A percentile compares a stretch with the other conserved stretches of the same genome.
phyloP scores from a whole-genome alignment of 192 early-diverging fungal species.

The Paraglomus occultum region DNA sequence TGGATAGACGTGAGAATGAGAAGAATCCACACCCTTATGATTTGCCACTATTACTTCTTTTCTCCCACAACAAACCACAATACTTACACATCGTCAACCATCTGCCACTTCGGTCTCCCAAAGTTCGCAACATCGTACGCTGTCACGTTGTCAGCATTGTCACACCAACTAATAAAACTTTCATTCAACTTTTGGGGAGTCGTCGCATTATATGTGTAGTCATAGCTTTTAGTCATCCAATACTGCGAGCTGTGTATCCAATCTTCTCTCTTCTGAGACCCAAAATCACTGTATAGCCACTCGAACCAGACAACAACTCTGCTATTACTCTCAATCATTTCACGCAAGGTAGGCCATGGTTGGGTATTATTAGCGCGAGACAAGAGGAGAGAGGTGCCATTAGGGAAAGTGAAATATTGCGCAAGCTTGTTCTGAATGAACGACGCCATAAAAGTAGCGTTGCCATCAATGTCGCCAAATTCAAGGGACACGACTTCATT shows the following conservation, averaged over 20 bases:
- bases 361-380: background rate
- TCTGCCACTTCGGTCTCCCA: constrained; percentile 34
- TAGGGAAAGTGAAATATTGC: constrained; percentile 34
- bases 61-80: background rate
- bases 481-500: constrained; percentile 42
- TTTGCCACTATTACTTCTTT: background rate
- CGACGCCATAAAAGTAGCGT: background rate
- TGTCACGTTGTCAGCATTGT: background rate
- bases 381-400: constrained; percentile 30
- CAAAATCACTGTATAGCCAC: constrained; percentile 18
- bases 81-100: constrained; percentile 44
- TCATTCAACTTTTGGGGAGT: constrained; percentile 29
- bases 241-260: constrained; percentile 36
- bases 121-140: constrained; percentile 26
- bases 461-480: constrained; percentile 39
- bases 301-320: constrained; percentile 39
- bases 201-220: constrained; percentile 26
- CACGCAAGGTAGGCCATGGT: constrained; percentile 35
- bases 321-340: constrained; percentile 40
- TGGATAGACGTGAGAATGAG: background rate
- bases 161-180: constrained; percentile 34
- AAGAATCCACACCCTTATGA: background rate
- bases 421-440: constrained; percentile 31
- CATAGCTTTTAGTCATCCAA: constrained; percentile 36
- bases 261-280: constrained; percentile 29